A percentile compares a stretch with the other conserved stretches of the same genome.
These are phyloP conservation scores for Erythrophleum fordii DNA, from an alignment of 306 rosid species.

Conservation along the genomic window DNA sequence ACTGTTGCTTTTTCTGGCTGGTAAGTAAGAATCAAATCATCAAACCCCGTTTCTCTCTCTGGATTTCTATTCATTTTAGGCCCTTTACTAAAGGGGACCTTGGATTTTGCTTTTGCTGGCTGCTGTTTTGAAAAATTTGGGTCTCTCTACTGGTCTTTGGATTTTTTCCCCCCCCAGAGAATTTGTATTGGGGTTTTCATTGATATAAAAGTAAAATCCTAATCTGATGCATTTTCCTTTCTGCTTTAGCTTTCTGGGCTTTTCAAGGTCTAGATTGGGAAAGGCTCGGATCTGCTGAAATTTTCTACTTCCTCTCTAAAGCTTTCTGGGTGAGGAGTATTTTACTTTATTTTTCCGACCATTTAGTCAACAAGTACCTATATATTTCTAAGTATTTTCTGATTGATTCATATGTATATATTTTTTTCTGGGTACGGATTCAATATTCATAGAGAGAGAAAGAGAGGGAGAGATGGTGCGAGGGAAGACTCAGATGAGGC, in stretches of 20 bases:
- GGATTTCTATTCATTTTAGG: not conserved
- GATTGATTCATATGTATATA: not conserved
- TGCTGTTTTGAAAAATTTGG: not conserved
- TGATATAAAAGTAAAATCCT: not conserved
- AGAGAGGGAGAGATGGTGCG: constrained; percentile 67
- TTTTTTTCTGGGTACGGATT: constrained; percentile 1
- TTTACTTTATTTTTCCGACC: not conserved
- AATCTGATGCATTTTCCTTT: constrained; percentile 31
- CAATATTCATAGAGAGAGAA: not conserved
- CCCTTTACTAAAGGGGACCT: not conserved
- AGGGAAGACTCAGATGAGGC: constrained; percentile 88
- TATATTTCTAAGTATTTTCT: not conserved
- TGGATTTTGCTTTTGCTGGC: not conserved
- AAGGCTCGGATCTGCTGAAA: constrained; percentile 31
- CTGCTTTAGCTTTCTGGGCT: constrained; percentile 18
- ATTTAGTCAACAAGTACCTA: not conserved
- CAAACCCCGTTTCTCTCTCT: not conserved
- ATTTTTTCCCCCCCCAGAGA: not conserved
- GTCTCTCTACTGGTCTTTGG: not conserved
- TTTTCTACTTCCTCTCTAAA: not conserved
- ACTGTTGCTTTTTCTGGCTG: constrained; percentile 25
- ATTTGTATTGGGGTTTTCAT: not conserved
- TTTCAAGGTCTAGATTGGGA: constrained; percentile 18
- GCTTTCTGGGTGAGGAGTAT: not conserved
- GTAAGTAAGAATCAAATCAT: not conserved